Conservation (phyloP, 495 filamentous ascomycete genomes). For the Aspergillus incahuasiensis region DNA sequence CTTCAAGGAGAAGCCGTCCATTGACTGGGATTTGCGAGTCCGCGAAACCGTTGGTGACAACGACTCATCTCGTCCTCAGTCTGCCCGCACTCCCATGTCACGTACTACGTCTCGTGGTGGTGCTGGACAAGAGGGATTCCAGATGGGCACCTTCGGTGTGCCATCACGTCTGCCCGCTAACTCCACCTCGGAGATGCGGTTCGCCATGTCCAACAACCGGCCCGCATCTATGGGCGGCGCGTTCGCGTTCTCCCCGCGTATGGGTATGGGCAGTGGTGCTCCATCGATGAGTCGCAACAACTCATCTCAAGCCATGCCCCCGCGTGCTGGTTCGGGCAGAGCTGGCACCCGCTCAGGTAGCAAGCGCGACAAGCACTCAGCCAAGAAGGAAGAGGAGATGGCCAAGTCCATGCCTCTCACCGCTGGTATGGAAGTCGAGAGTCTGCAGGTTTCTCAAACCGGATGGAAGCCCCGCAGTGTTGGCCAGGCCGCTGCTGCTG, state of each 20-base stretch:
- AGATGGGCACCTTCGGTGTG: slow-evolving; percentile 69
- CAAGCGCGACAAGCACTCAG: slow-evolving; percentile 56
- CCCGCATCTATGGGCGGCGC: slow-evolving; percentile 46
- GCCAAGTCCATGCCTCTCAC: slow-evolving; percentile 88
- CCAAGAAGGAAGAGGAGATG: slow-evolving; percentile 55
- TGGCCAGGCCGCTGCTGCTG: slow-evolving; percentile 35
- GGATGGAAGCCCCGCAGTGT: slow-evolving; percentile 92
- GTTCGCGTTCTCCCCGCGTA: slow-evolving; percentile 47
- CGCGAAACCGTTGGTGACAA: slow-evolving; percentile 79
- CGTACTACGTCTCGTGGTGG: slow-evolving; percentile 46
- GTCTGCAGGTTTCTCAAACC: slow-evolving; percentile 60
- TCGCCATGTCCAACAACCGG: slow-evolving; percentile 31
- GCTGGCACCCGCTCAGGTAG: slow-evolving; percentile 44
- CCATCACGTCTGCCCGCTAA: slow-evolving; percentile 54
- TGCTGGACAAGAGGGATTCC: slow-evolving; percentile 34
- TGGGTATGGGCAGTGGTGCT: slow-evolving; percentile 57
- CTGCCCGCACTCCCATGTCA: slow-evolving; percentile 62
- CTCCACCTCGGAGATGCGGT: slow-evolving; percentile 51
- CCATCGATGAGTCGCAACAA: slow-evolving; percentile 48
- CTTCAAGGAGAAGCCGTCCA: slow-evolving; percentile 90
- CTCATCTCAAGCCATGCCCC: slow-evolving; percentile 54
- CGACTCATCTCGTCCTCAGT: slow-evolving; percentile 65
- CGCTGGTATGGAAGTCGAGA: slow-evolving; percentile 70
- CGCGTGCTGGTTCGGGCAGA: slow-evolving; percentile 48
- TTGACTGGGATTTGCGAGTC: slow-evolving; percentile 83